Percentiles rank a stretch among this genome's conserved stretches.
phyloP scores from a whole-genome alignment of 2,329 filamentous ascomycete species.

The Fusarium sp. region DNA sequence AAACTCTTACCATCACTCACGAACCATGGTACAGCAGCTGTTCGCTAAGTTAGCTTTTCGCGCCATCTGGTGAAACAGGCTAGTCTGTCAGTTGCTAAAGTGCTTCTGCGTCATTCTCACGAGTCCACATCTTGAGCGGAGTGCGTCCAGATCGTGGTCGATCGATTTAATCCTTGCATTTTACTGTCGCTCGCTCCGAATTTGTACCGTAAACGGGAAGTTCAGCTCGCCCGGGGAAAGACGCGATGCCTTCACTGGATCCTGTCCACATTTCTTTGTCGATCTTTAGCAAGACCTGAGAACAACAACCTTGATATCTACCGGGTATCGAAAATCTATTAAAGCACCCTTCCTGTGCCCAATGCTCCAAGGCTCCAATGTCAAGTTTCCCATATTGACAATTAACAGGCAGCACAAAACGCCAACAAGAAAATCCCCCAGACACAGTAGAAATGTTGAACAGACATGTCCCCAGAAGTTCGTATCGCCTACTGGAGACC shows the following conservation, averaged over 20 bases:
- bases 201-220: constrained; percentile 49
- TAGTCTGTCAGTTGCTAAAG: not conserved
- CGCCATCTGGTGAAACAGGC: constrained; percentile 15
- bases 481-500: not conserved
- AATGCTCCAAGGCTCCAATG: not conserved
- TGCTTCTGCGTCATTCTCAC: not conserved
- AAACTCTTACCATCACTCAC: constrained; percentile 11
- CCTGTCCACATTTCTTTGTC: not conserved
- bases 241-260: constrained; percentile 26
- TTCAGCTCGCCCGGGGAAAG: constrained; percentile 44
- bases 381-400: not conserved
- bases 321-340: not conserved
- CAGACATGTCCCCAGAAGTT: not conserved
- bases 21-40: not conserved
- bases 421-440: not conserved
- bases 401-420: not conserved
- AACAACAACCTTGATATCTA: not conserved
- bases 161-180: not conserved
- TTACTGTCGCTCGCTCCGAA: constrained; percentile 41
- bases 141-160: constrained; percentile 48
- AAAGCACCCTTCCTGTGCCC: not conserved
- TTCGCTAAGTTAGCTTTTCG: constrained; percentile 42
- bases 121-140: not conserved
- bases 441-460: not conserved
- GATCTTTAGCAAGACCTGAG: not conserved